phyloP scores from a whole-genome alignment of 148 eudicot species.

The Camellia japonica region DNA sequence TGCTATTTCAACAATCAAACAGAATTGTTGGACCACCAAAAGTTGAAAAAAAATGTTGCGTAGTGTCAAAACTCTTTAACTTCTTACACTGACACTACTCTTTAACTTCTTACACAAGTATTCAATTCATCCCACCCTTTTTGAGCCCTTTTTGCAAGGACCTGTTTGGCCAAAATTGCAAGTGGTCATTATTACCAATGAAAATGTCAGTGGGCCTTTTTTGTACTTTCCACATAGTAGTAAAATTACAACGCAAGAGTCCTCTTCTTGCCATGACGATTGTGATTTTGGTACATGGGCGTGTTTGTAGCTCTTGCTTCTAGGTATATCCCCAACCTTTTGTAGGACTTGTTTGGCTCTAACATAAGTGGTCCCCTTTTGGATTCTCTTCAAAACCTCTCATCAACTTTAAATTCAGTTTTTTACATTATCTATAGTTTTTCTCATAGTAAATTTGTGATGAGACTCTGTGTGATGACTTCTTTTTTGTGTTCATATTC shows the following conservation, averaged over 20 bases:
- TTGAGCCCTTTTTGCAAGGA: not conserved
- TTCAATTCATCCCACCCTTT: not conserved
- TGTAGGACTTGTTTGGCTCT: constrained; percentile 12
- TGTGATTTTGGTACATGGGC: not conserved
- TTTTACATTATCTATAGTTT: too few species aligned
- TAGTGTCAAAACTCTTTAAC: too few species aligned
- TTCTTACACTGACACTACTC: too few species aligned
- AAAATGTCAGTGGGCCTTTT: constrained; percentile 15
- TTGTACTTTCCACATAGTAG: not conserved
- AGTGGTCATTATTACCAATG: too few species aligned
- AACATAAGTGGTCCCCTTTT: constrained; percentile 11
- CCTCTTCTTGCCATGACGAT: not conserved
- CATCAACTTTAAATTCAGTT: not conserved
- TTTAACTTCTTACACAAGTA: too few species aligned
- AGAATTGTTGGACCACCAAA: too few species aligned
- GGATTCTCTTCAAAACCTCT: not conserved
- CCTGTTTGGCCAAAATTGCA: not conserved
- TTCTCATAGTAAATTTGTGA: too few species aligned
- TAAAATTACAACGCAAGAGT: too few species aligned
- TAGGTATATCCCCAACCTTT: not conserved
- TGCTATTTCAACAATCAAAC: too few species aligned
- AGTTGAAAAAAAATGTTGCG: too few species aligned
- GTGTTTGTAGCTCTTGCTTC: not conserved
- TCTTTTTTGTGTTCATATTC: not conserved
- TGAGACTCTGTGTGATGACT: too few species aligned